Evolutionary conservation across 306 rosid genomes (phyloP), one percentile per base, ranked within the genome.

Genomic region (Rosa chinensis): DNA sequence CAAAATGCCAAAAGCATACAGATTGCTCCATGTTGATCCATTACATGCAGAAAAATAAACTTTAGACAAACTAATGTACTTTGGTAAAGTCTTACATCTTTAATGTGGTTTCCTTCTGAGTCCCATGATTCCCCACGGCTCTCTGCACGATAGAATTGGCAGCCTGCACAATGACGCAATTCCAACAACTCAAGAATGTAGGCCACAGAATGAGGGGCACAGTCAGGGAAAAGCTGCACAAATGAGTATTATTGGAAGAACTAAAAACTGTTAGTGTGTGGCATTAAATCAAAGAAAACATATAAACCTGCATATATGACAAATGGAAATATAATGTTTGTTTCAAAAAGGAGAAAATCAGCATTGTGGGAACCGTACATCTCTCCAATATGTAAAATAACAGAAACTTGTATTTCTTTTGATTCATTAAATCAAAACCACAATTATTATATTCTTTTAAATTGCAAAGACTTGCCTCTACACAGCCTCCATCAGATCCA

Each of bases 81-180:
- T 48, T 12, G 50, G 50, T 37, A 8, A 75, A 82, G 56, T 79
- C 94, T 86, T 85, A 95, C 98, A 80, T 91, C 87, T 82, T 89
- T 81, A 10, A 90, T 85, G 82, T 91, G 99, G 86, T 90, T 90
- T 89, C 99, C 99, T 80, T 89, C 86, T 20, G 91, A 84, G 79
- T 92, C 98, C 99, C 99, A 95, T 56, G 82, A 85, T 52, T 84
- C 76, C 23, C 97, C 98, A 71, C 96, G 88, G 77, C 88, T 64
- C 85, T 95, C 99, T 10, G 98, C 96, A 23, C 98, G 99, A 86
- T 90, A 90, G 75, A 95, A 91, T 76, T 91, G 92, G 82, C 97
- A 95, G 64, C 99, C 99, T 17, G 99, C 98, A 73, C 97, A 92
- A 72, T 91, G 98, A 77, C 83, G 87, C 84, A 93, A 76, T 64